Percentiles rank a stretch among this genome's conserved stretches.
Conservation (phyloP, 2,329 filamentous ascomycete species). For the Fusarium penzigii region DNA sequence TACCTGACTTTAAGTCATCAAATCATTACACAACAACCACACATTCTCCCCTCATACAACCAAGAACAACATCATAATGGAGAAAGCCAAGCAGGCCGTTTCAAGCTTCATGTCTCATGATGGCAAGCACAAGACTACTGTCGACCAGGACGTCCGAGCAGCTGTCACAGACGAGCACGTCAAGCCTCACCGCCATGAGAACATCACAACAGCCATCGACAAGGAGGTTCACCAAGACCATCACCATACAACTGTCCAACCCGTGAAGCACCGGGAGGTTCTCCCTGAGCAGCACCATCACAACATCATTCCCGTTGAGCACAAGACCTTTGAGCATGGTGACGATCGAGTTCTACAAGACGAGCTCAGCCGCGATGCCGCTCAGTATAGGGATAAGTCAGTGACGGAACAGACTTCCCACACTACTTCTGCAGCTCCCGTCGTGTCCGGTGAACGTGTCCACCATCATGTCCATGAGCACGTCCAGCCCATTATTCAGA, state of each 20-base stretch:
- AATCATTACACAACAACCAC: not conserved
- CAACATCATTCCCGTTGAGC: slow-evolving; percentile 58
- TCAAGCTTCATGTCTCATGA: slow-evolving; percentile 60
- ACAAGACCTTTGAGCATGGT: slow-evolving; percentile 63
- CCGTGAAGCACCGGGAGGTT: slow-evolving; percentile 44
- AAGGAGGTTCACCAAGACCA: slow-evolving; percentile 72
- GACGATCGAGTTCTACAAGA: slow-evolving; percentile 49
- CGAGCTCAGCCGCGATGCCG: slow-evolving; percentile 51
- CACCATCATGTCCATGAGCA: slow-evolving; percentile 62
- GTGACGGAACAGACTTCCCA: slow-evolving; percentile 33
- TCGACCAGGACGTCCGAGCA: slow-evolving; percentile 64
- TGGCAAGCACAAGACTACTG: slow-evolving; percentile 69
- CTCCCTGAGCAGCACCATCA: slow-evolving; percentile 64
- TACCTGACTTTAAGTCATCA: not conserved
- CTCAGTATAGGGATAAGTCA: slow-evolving; percentile 31
- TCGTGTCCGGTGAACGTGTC: slow-evolving; percentile 32
- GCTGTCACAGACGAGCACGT: slow-evolving; percentile 63
- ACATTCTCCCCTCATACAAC: not conserved
- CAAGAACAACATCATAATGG: slow-evolving; percentile 45
- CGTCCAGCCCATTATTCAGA: slow-evolving; percentile 70
- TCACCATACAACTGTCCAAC: slow-evolving; percentile 70
- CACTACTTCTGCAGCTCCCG: slow-evolving; percentile 26
- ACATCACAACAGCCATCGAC: slow-evolving; percentile 63
- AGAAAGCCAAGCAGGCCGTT: slow-evolving; percentile 65
- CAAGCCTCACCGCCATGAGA: slow-evolving; percentile 60